Evolutionary conservation across 2,329 filamentous ascomycete genomes (phyloP).

Genomic region (Eutypa lata): DNA sequence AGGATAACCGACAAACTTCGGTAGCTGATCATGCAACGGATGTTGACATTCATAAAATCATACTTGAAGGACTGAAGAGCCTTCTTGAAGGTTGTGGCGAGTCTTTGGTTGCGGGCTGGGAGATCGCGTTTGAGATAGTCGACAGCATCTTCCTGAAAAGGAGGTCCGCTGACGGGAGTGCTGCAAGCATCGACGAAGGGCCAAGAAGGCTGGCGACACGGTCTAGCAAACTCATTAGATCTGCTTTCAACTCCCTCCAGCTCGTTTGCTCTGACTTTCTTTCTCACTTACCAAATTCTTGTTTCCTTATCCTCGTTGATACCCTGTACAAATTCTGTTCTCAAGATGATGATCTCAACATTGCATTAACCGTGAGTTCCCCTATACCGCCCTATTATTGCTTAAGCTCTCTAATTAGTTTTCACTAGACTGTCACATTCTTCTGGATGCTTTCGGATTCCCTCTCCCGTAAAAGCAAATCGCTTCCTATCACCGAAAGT

Average conservation of each 20-base stretch:
- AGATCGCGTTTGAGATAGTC: slow-evolving; percentile 80
- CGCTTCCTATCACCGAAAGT: slow-evolving; percentile 55
- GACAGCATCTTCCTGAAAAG: slow-evolving; percentile 69
- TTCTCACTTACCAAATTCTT: slow-evolving; percentile 66
- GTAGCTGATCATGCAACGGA: slow-evolving; percentile 63
- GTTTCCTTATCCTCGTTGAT: slow-evolving; percentile 75
- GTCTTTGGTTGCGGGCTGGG: slow-evolving; percentile 78
- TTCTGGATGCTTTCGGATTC: slow-evolving; percentile 96
- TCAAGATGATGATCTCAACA: slow-evolving; percentile 90
- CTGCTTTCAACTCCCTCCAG: slow-evolving; percentile 85
- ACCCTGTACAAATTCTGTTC: slow-evolving; percentile 86
- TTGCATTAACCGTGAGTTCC: slow-evolving; percentile 76
- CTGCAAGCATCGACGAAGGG: slow-evolving; percentile 25
- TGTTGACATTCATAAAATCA: slow-evolving; percentile 74
- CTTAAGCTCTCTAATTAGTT: slow-evolving; percentile 7
- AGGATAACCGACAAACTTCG: slow-evolving; percentile 47
- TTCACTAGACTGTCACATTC: slow-evolving; percentile 74
- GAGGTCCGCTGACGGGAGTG: slow-evolving; percentile 30
- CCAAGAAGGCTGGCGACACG: slow-evolving; percentile 44
- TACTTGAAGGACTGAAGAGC: slow-evolving; percentile 75
- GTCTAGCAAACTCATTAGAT: slow-evolving; percentile 75
- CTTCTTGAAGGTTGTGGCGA: slow-evolving; percentile 89
- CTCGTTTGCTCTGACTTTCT: slow-evolving; percentile 95
- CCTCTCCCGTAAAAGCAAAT: slow-evolving; percentile 59
- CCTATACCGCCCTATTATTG: background rate